Evolutionary conservation across 768 basidiomycete genomes (phyloP), one percentile per base, ranked within the genome.

Genomic region (Leucosporidium creatinivorum): DNA sequence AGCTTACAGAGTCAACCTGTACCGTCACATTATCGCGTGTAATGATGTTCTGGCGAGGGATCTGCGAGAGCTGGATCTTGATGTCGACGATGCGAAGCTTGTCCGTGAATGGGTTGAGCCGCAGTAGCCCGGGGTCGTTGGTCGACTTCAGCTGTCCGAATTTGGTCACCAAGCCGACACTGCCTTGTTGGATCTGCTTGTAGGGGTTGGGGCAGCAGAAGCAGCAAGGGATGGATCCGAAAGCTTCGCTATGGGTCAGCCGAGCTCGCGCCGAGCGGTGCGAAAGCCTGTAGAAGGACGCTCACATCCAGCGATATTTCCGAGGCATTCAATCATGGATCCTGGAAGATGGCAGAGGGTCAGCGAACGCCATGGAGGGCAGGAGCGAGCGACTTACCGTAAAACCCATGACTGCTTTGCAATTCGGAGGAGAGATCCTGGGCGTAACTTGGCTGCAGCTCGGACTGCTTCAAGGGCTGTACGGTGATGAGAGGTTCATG

Each of bases 51-150:
- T 93, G 91, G 62, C 86, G 82, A 60, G 91, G 91, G 74, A 93
- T 91, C 30, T 88, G 80, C 72, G 86, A 88, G 73, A 97, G 92
- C 78, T 94, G 93, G 71, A 98, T 94, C 79, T 93, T 94, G 79
- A 97, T 93, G 76, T 96, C 90, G 71, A 97, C 91, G 58, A 88
- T 78, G 66, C 86, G 85, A 54, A 98, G 83, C 2, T 84, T 83
- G 78, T 98, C 94, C 21, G 91, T 89, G 83, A 93, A 94, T 68
- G 94, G 89, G 77, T 97, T 96, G 78, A 96, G 87, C 74, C 91
- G 85, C 61, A 88, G 89, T 44, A 96, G 83, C 65, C 93, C 67
- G 3, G 66, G 63, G 61, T 66, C 67, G 26, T 61, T 44, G 39
- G 39, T 69, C 3, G 62, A 63, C 59, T 89, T 91, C 85, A 97